phyloP scores from a whole-genome alignment of 2,329 filamentous ascomycete species.

The Cladosporium sphaerospermum region DNA sequence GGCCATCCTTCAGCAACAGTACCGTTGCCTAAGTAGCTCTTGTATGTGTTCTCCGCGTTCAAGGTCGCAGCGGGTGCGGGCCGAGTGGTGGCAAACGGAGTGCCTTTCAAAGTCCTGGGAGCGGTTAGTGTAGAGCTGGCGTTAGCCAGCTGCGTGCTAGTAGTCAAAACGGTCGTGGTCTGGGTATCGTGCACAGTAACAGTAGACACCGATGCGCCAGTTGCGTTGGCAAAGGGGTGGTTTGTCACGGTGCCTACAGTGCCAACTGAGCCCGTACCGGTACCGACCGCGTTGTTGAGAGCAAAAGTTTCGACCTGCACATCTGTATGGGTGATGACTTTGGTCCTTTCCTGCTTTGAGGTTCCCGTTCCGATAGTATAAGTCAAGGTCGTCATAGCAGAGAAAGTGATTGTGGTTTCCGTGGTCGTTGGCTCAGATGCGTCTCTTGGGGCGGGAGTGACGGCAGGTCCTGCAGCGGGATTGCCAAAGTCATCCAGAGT shows the following conservation, averaged over 20 bases:
- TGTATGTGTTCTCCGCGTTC: slow-evolving; percentile 16
- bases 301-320: slow-evolving; percentile 13
- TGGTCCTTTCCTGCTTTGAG: slow-evolving; percentile 5
- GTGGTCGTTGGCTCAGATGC: neutral
- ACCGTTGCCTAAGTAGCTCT: slow-evolving; percentile 19
- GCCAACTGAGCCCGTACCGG: slow-evolving; percentile 7
- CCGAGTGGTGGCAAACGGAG: neutral
- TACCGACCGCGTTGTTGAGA: slow-evolving; percentile 10
- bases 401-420: neutral
- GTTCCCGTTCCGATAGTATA: slow-evolving; percentile 12
- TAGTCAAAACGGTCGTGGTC: slow-evolving; percentile 11
- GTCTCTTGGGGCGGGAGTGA: slow-evolving; percentile 6
- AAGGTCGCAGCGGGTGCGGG: neutral
- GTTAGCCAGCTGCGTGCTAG: slow-evolving; percentile 10
- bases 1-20: slow-evolving; percentile 23
- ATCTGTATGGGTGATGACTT: slow-evolving; percentile 14
- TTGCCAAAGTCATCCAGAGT: slow-evolving; percentile 8
- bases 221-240: neutral
- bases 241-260: slow-evolving; percentile 5
- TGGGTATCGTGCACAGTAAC: slow-evolving; percentile 11
- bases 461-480: slow-evolving; percentile 3
- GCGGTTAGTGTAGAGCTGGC: slow-evolving; percentile 10
- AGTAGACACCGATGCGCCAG: slow-evolving; percentile 4
- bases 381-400: slow-evolving; percentile 9
- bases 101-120: slow-evolving; percentile 2